A percentile compares a stretch with the other conserved stretches of the same genome.
These are phyloP conservation scores for Myxozyma kluyveri DNA, from an alignment of 805 yeast species.

Conservation along the genomic window DNA sequence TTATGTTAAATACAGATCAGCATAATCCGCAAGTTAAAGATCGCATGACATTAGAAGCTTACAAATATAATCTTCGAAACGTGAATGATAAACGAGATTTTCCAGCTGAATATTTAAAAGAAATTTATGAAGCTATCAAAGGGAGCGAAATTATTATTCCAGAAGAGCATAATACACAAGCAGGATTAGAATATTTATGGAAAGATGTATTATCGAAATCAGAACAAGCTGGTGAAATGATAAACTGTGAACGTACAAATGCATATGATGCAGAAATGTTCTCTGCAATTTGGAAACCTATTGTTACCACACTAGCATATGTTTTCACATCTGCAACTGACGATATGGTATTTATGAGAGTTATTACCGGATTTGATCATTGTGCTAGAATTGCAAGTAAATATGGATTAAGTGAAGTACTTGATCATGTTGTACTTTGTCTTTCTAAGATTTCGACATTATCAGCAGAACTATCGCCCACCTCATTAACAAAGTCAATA, in stretches of 20 bases:
- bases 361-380: slow-evolving; percentile 84
- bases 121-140: slow-evolving; percentile 73
- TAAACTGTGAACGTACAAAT: slow-evolving; percentile 20
- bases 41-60: slow-evolving; percentile 85
- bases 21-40: slow-evolving; percentile 84
- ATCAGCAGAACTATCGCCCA: slow-evolving; percentile 41
- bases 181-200: slow-evolving; percentile 81
- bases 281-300: slow-evolving; percentile 55
- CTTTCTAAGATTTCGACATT: slow-evolving; percentile 70
- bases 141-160: slow-evolving; percentile 95
- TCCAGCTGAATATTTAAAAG: slow-evolving; percentile 79
- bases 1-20: slow-evolving; percentile 90
- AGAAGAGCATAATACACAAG: slow-evolving; percentile 91
- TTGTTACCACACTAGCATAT: slow-evolving; percentile 69
- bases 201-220: slow-evolving; percentile 36
- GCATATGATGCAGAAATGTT: slow-evolving; percentile 74
- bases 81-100: slow-evolving; percentile 71
- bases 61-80: slow-evolving; percentile 74
- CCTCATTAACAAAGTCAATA: slow-evolving; percentile 26
- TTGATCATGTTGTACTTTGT: slow-evolving; percentile 64
- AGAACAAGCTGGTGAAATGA: slow-evolving; percentile 28
- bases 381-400: slow-evolving; percentile 72
- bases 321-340: slow-evolving; percentile 87
- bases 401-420: slow-evolving; percentile 54
- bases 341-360: slow-evolving; percentile 81